A percentile compares a stretch with the other conserved stretches of the same genome.
phyloP scores from a whole-genome alignment of 192 early-diverging fungal species.

The Spizellomyces sp. region DNA sequence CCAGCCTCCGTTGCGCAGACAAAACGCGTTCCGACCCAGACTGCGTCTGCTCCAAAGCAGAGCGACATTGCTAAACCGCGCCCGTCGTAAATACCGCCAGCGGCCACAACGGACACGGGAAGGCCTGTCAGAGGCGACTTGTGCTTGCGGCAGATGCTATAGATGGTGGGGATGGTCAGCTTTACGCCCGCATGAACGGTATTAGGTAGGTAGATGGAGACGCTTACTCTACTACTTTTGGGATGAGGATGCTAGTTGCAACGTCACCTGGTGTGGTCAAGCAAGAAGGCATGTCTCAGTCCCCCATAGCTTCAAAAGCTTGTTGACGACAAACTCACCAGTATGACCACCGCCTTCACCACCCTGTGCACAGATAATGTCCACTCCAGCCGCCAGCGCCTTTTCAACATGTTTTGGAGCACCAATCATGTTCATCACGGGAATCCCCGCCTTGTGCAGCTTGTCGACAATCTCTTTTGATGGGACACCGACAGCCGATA shows the following conservation, averaged over 20 bases:
- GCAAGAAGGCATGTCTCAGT: too few relatives aligned
- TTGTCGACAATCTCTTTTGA: slow-evolving; percentile 50
- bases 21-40: slow-evolving; percentile 55
- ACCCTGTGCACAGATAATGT: slow-evolving; percentile 52
- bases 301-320: too few relatives aligned
- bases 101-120: slow-evolving; percentile 47
- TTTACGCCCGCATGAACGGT: too few relatives aligned
- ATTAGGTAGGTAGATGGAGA: too few relatives aligned
- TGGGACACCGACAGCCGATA: slow-evolving; percentile 52
- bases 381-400: slow-evolving; percentile 46
- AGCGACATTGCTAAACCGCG: slow-evolving; percentile 48
- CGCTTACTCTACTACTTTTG: slow-evolving; percentile 40
- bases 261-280: slow-evolving; percentile 21
- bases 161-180: slow-evolving; percentile 40
- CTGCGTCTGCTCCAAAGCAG: slow-evolving; percentile 44
- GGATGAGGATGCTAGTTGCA: slow-evolving; percentile 44
- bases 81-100: slow-evolving; percentile 52
- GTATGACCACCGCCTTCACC: slow-evolving; percentile 55
- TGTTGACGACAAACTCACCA: slow-evolving; percentile 33
- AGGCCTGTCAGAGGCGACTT: slow-evolving; percentile 37
- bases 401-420: slow-evolving; percentile 49
- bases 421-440: slow-evolving; percentile 56
- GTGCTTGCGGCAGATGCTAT: slow-evolving; percentile 45
- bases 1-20: slow-evolving; percentile 49
- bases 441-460: slow-evolving; percentile 46